phyloP scores from a whole-genome alignment of 1,284 basidiomycete genomes.

The Puccinia horiana region DNA sequence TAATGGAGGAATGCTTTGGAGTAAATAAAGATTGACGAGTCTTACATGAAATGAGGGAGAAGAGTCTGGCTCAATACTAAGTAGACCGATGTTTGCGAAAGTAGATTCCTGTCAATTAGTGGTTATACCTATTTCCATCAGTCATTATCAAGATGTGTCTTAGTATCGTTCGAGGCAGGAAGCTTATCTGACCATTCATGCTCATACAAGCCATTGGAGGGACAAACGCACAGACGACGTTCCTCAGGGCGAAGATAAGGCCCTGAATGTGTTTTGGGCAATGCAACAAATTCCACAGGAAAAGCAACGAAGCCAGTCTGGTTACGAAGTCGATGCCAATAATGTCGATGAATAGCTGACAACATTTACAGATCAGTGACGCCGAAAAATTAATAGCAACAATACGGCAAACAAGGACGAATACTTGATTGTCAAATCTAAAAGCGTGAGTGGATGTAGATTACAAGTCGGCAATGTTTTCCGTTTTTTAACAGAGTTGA shows the following conservation, averaged over 20 bases:
- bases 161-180: not conserved
- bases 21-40: not conserved
- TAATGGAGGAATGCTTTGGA: not conserved
- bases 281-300: not conserved
- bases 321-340: too few relatives aligned
- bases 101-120: not conserved
- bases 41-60: not conserved
- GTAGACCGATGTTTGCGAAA: not conserved
- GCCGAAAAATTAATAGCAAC: not conserved
- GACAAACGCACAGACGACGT: not conserved
- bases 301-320: not conserved
- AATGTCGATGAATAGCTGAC: too few relatives aligned
- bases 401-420: not conserved
- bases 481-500: too few relatives aligned
- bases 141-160: not conserved
- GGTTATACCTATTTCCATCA: not conserved
- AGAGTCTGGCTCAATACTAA: not conserved
- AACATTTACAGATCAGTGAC: not conserved
- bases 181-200: not conserved
- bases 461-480: not conserved
- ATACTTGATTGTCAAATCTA: not conserved
- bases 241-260: not conserved
- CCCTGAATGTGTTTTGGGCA: not conserved
- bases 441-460: too few relatives aligned
- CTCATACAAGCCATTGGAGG: not conserved